Evolutionary conservation across 805 yeast species (phyloP).

Genomic region (Ogataea sp.): DNA sequence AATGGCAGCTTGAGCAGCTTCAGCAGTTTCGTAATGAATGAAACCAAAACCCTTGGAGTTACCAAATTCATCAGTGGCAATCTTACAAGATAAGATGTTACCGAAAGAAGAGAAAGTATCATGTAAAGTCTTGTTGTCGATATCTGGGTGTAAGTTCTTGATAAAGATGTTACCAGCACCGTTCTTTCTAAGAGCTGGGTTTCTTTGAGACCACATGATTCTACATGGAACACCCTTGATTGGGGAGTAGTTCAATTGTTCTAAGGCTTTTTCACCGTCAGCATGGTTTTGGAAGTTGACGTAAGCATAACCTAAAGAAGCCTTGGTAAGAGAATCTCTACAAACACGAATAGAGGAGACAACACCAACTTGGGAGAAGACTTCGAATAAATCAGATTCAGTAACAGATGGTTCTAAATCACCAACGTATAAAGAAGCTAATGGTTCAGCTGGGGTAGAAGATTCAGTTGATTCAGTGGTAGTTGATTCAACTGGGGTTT

Average conservation of each 20-base stretch:
- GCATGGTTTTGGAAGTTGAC: constrained; percentile 86
- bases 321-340: constrained; percentile 96
- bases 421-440: constrained; percentile 93
- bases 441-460: constrained; percentile 41
- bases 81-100: constrained; percentile 91
- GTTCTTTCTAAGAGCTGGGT: constrained; percentile 88
- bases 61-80: constrained; percentile 90
- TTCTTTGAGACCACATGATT: constrained; percentile 99
- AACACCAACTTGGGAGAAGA: constrained; percentile 90
- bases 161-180: constrained; percentile 97
- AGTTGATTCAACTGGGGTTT: constrained; percentile 16
- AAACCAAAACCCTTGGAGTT: constrained; percentile 93
- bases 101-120: constrained; percentile 98
- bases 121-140: constrained; percentile 97
- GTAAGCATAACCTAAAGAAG: constrained; percentile 96
- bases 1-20: constrained; percentile 90
- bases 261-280: constrained; percentile 92
- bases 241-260: constrained; percentile 88
- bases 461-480: constrained; percentile 23
- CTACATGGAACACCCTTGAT: constrained; percentile 96
- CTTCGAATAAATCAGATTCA: constrained; percentile 91
- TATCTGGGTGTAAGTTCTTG: constrained; percentile 96
- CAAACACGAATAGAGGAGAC: constrained; percentile 97
- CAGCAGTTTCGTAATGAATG: constrained; percentile 91
- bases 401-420: constrained; percentile 89